Evolutionary conservation across 2,329 filamentous ascomycete genomes (phyloP), one percentile per base, ranked within the genome.

Genomic region (Chaetomium sp.): DNA sequence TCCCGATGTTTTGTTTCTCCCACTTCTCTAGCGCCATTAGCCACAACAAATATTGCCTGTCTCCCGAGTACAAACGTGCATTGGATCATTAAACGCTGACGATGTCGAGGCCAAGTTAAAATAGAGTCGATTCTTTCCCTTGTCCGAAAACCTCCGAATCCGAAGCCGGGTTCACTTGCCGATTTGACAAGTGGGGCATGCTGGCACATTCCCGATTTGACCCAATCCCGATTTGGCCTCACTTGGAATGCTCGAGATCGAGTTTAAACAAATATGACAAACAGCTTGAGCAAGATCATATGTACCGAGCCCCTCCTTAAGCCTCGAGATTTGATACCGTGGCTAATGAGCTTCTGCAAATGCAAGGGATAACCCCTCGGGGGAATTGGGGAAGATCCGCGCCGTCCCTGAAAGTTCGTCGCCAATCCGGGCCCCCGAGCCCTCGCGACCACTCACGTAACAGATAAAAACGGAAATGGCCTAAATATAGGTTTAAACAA

Each of bases 371-470:
- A 8, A 42, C 16, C 16, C 27, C 23, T 35, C 27, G 47, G n/a
- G n/a, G 9, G 13, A 51, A 49, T 55, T 58, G 50, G 55, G 62
- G 62, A 54, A 54, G 27, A 42, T 62, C 60, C 60, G 60, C 29
- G n/a, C 25, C 13, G n/a, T 12, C 49, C 21, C 42, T 31, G 9
- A 45, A 53, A 12, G n/a, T 10, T 35, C 33, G 27, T 16, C 35
- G 13, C 35, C 6, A 9, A 38, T 38, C 13, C 35, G n/a, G n/a
- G n/a, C n/a, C n/a, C 13, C 4, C 5, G 38, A 5, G 13, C 38
- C 5, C 38, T n/a, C 38, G n/a, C n/a, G 38, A 42, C 7, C 38
- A 42, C 4, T n/a, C 2, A 19, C 16, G 19, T 42, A 42, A 16
- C 19, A 16, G 16, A 6, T 3, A 16, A 42, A n/a, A 16, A 42